Evolutionary conservation across 495 filamentous ascomycete species (phyloP).

Genomic region (Penicillium crystallinum): DNA sequence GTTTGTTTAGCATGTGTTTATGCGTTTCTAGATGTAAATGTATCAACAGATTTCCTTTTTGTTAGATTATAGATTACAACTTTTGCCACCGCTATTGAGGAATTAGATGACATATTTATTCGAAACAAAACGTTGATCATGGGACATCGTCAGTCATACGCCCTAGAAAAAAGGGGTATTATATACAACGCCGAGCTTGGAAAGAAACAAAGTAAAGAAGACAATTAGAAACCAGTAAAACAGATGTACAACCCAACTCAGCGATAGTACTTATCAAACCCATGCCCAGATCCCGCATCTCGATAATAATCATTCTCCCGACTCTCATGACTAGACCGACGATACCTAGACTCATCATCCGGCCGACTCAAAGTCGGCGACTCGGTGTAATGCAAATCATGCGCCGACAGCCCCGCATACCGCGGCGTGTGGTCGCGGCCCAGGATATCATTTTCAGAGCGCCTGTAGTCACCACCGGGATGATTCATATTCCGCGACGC

Average conservation of each 20-base stretch:
- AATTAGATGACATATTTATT: not conserved
- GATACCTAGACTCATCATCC: constrained; percentile 27
- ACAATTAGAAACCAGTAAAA: not conserved
- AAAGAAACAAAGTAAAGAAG: not conserved
- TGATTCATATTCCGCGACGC: constrained; percentile 27
- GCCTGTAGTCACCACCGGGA: constrained; percentile 29
- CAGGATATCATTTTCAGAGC: constrained; percentile 39
- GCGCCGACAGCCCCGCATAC: constrained; percentile 20
- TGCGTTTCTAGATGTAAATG: no score
- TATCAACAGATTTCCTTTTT: no score
- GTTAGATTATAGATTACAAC: not conserved
- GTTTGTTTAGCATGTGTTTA: constrained; percentile 12
- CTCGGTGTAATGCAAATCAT: constrained; percentile 26
- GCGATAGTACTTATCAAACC: constrained; percentile 22
- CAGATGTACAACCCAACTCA: constrained; percentile 9
- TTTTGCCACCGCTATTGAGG: not conserved
- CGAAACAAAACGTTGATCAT: constrained; percentile 9
- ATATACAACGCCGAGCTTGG: constrained; percentile 18
- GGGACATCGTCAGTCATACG: constrained; percentile 17
- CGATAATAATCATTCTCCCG: constrained; percentile 41
- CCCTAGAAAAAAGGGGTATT: constrained; percentile 20
- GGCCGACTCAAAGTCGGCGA: constrained; percentile 18
- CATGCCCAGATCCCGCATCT: constrained; percentile 21
- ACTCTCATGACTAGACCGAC: constrained; percentile 24
- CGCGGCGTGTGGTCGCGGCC: constrained; percentile 18